These are phyloP conservation scores for Penicillium cosmopolitanum DNA, from an alignment of 495 filamentous ascomycete genomes.

Conservation along the genomic window DNA sequence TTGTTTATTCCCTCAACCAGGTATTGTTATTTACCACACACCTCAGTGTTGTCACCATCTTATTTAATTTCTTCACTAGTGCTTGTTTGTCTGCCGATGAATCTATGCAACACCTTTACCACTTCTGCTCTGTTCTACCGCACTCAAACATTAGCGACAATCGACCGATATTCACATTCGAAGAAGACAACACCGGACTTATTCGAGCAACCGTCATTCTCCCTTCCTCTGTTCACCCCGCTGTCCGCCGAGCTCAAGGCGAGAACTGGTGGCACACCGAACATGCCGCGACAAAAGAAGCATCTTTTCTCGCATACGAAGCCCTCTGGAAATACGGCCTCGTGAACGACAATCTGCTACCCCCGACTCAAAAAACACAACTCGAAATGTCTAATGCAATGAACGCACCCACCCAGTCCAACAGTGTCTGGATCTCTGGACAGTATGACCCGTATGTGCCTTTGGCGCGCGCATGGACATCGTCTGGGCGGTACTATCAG, in stretches of 20 bases:
- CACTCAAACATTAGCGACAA: slow-evolving; percentile 56
- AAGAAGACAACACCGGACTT: slow-evolving; percentile 24
- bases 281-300: slow-evolving; percentile 75
- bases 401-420: neutral
- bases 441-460: slow-evolving; percentile 69
- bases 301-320: slow-evolving; percentile 80
- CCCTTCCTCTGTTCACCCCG: slow-evolving; percentile 68
- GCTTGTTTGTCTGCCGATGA: slow-evolving; percentile 75
- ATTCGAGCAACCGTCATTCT: slow-evolving; percentile 58
- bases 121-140: slow-evolving; percentile 75
- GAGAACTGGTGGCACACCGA: slow-evolving; percentile 67
- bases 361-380: slow-evolving; percentile 42
- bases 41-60: no score
- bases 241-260: slow-evolving; percentile 61
- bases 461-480: slow-evolving; percentile 59
- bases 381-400: slow-evolving; percentile 15
- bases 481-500: slow-evolving; percentile 33
- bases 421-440: slow-evolving; percentile 26
- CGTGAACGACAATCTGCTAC: slow-evolving; percentile 80
- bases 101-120: slow-evolving; percentile 73
- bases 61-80: slow-evolving; percentile 36
- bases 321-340: slow-evolving; percentile 70
- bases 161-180: slow-evolving; percentile 52
- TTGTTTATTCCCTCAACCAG: slow-evolving; percentile 59
- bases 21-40: slow-evolving; percentile 29